Percentiles rank a stretch among this genome's conserved stretches.
These are phyloP conservation scores for Suillus hirtellus DNA, from an alignment of 768 basidiomycete species.

Conservation along the genomic window DNA sequence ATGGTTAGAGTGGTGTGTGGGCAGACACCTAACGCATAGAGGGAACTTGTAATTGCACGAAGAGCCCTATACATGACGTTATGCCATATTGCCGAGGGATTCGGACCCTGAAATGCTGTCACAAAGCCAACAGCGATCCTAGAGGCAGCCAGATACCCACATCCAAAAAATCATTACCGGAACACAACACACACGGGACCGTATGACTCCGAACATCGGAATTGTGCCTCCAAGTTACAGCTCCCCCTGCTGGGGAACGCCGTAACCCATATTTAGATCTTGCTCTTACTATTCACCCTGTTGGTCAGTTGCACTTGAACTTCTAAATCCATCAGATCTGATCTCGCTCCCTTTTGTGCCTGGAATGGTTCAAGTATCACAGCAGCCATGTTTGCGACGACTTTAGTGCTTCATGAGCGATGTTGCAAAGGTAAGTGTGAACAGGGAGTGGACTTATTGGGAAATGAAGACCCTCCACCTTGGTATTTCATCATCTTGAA, in stretches of 20 bases:
- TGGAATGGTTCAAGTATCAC: neutral
- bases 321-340: neutral
- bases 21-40: no score
- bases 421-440: neutral
- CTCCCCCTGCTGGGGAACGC: neutral
- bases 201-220: conserved; percentile 10
- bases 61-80: no score
- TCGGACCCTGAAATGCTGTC: no score
- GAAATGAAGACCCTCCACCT: neutral
- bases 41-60: no score
- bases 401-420: neutral
- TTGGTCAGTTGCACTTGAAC: neutral
- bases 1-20: no score
- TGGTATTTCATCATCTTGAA: neutral
- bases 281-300: neutral
- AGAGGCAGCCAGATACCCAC: no score
- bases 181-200: neutral
- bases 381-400: neutral
- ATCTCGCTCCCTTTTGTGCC: neutral
- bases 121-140: no score
- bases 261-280: neutral
- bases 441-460: neutral
- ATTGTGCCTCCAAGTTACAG: conserved; percentile 13
- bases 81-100: no score
- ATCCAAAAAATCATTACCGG: neutral